Evolutionary conservation across 2,329 filamentous ascomycete genomes (phyloP), one percentile per base, ranked within the genome.

Genomic region (Xylariaceae sp.): DNA sequence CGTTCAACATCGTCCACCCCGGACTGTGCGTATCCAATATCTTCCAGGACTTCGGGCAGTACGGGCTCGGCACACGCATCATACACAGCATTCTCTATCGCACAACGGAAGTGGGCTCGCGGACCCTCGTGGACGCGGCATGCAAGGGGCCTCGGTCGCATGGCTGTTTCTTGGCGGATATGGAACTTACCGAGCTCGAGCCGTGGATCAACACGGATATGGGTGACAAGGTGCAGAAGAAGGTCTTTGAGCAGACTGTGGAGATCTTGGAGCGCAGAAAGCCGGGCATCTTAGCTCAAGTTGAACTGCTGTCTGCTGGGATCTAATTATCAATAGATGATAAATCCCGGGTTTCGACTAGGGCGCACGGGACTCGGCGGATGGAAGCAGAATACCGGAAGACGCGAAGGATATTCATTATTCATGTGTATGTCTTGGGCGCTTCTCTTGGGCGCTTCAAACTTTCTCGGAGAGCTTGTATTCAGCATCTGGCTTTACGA

Each of bases 211-310:
- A 29, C 16, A 39, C 47, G 21, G 40, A 43, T 36, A 39, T 32
- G 47, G 52, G 52, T 22, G 7, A 42, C 15, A 41, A 36, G 43
- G 52, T 36, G 4, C 47, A 51, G 18, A 39, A 34, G 43, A 70
- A 65, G 53, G 63, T 76, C 2, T 79, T 70, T 63, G 67, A 61
- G 16, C 75, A 80, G 66, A 57, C 79, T 57, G 44, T 73, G 57
- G 69, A 59, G 10, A 65, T 74, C 21, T 50, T 80, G 29, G 74
- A 79, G 47, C 66, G 12, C 18, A 29, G 32, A 13, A 26, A 8
- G 26, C 26, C 26, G 26, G 26, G 26, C 8, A 26, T 26, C 26
- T 4, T 8, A 26, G 26, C 26, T 5, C 26, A 26, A 26, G 26
- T 8, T 8, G 26, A 8, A n/a, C n/a, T n/a, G n/a, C n/a, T n/a